Evolutionary conservation across 2,329 filamentous ascomycete species (phyloP).

Genomic region (Fusarium camptoceras): DNA sequence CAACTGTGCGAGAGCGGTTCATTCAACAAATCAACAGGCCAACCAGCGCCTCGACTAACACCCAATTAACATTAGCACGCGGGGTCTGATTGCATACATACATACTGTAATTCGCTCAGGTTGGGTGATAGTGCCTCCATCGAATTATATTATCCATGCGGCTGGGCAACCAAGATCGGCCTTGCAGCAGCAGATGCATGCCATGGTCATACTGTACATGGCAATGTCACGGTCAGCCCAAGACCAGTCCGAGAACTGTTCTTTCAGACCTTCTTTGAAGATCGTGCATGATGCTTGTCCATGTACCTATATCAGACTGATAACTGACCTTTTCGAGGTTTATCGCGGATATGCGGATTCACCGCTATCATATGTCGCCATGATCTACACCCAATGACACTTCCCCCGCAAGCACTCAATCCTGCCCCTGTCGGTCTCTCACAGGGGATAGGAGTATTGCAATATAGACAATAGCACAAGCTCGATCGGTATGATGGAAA

Average conservation of each 20-base stretch:
- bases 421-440: constrained; percentile 2
- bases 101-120: constrained; percentile 7
- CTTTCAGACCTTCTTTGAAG: not conserved
- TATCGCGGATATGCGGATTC: not conserved
- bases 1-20: constrained; percentile 15
- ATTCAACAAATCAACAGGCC: constrained; percentile 11
- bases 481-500: not conserved
- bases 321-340: not conserved
- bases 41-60: constrained; percentile 15
- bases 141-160: constrained; percentile 23
- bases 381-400: not conserved
- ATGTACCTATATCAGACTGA: not conserved
- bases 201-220: not conserved
- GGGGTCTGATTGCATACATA: constrained; percentile 18
- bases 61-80: constrained; percentile 7
- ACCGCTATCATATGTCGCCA: not conserved
- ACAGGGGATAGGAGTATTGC: not conserved
- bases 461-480: not conserved
- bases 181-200: constrained; percentile 27
- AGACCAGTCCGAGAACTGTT: not conserved
- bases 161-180: constrained; percentile 33
- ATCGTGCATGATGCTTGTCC: not conserved
- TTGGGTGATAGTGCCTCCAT: constrained; percentile 13
- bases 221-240: not conserved
- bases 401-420: constrained; percentile 3